Conservation (phyloP, 352 stramenopile species). For the Pythium vanterpoolii region DNA sequence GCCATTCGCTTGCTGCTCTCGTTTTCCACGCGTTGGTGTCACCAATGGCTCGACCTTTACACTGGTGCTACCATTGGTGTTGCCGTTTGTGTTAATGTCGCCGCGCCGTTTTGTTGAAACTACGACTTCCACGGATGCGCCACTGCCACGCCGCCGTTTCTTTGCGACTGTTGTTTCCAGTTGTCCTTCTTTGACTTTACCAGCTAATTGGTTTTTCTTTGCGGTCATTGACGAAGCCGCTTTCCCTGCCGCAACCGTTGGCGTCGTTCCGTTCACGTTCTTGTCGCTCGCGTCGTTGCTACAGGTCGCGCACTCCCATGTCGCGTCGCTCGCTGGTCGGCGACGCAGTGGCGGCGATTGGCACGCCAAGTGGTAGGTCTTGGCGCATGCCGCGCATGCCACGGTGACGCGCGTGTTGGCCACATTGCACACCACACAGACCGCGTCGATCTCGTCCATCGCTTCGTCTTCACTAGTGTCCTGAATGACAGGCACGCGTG, state of each 20-base stretch:
- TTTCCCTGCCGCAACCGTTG: background rate
- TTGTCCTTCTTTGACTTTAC: background rate
- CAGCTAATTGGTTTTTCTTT: background rate
- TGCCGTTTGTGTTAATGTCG: too few relatives aligned
- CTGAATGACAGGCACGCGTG: background rate
- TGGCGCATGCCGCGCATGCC: constrained; percentile 35
- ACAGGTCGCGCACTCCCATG: constrained; percentile 46
- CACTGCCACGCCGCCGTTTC: constrained; percentile 1
- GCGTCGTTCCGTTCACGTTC: background rate
- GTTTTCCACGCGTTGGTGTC: background rate
- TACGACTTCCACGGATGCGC: background rate
- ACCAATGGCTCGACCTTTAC: background rate
- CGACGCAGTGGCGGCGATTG: constrained; percentile 47
- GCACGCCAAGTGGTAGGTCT: constrained; percentile 54
- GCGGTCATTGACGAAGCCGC: background rate
- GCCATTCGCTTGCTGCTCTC: background rate
- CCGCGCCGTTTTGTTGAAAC: background rate
- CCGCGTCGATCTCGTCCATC: constrained; percentile 11
- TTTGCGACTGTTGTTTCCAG: background rate
- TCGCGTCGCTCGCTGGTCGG: constrained; percentile 30
- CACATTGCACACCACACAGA: constrained; percentile 41
- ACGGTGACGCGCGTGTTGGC: constrained; percentile 43
- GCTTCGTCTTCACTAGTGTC: constrained; percentile 8
- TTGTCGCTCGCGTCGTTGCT: background rate
- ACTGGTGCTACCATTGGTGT: background rate